Base-by-base conservation (phyloP, 805 yeast genomes). In the Saccharomycopsis microspora region DNA sequence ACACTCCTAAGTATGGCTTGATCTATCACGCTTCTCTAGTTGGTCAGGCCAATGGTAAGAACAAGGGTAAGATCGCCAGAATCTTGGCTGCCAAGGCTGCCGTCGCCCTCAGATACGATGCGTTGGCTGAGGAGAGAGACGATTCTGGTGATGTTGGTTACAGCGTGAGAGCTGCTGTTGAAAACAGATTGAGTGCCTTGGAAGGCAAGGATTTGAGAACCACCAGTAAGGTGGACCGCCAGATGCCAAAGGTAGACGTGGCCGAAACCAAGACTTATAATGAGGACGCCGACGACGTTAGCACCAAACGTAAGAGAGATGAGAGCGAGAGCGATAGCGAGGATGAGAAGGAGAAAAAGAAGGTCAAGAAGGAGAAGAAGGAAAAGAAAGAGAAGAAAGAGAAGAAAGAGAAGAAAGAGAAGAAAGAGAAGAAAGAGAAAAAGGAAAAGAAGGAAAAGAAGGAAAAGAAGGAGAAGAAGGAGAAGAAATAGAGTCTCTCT, bases 21-120 rank as follows among this genome's bases (percentile, higher is more conserved):
- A 75, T 93, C 58, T 93, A 93, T 74, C 97, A 93, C 65, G 96
- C 97, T 50, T 86, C 96, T 32, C 75, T 93, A 55, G 94, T 93
- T 57, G 98, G 98, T 56, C 96, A 90, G 75, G 98, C 98, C 50
- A 76, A 95, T 45, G 96, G 96, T 69, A 85, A 85, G 70, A 93
- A 93, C 74, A 93, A 93, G 76, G 98, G 98, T 73, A 93, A 89
- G 75, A 87, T 93, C 65, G 97, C 98, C 50, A 83, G 98, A 74
- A 96, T 93, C 57, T 78, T 93, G 55, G 98, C 98, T 59, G 97
- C 97, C 51, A 93, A 93, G 74, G 95, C 97, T 57, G 95, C 98
- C 48, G 94, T 93, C 60, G 85, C 96, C 54, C 74, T 90, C 58
- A 85, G 98, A 75, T 90, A 85, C 66, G 98, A 93, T 71, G 95